Percentiles rank a stretch among this genome's conserved stretches.
Evolutionary conservation across 805 yeast genomes (phyloP).

Genomic region (Starmera quercuum): DNA sequence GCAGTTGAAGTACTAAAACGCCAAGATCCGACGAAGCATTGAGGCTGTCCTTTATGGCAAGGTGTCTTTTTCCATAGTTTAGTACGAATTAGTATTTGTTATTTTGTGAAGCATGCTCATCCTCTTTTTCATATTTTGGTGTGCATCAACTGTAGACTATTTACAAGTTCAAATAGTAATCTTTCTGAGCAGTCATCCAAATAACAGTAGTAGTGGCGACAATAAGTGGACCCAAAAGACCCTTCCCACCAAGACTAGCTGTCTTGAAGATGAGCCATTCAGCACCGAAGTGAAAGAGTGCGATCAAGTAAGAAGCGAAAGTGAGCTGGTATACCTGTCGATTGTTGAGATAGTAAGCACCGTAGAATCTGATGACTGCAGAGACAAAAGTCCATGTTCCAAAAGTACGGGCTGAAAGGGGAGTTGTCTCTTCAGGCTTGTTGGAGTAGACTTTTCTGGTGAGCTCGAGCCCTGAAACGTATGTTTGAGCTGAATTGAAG

Average conservation of each 20-base stretch:
- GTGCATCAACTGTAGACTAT: not conserved
- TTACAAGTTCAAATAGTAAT: conserved; percentile 35
- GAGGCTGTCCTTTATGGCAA: too few species aligned
- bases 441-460: conserved; percentile 75
- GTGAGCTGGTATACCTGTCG: conserved; percentile 72
- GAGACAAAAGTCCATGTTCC: conserved; percentile 97
- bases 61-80: not conserved
- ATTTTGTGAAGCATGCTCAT: not conserved
- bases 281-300: conserved; percentile 71
- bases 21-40: conserved; percentile 67
- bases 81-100: not conserved
- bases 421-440: conserved; percentile 52
- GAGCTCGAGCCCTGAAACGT: conserved; percentile 62
- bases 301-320: conserved; percentile 73
- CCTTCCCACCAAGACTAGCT: conserved; percentile 79
- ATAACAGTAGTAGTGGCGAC: conserved; percentile 65
- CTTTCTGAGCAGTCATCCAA: conserved; percentile 78
- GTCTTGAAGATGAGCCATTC: conserved; percentile 81
- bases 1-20: conserved; percentile 82
- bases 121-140: not conserved
- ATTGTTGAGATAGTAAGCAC: conserved; percentile 68
- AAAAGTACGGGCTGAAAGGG: conserved; percentile 87
- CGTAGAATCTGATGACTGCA: conserved; percentile 76
- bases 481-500: conserved; percentile 86
- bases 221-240: conserved; percentile 81